These are phyloP conservation scores for Penicillium sp. DNA, from an alignment of 2,329 filamentous ascomycete species.

Conservation along the genomic window DNA sequence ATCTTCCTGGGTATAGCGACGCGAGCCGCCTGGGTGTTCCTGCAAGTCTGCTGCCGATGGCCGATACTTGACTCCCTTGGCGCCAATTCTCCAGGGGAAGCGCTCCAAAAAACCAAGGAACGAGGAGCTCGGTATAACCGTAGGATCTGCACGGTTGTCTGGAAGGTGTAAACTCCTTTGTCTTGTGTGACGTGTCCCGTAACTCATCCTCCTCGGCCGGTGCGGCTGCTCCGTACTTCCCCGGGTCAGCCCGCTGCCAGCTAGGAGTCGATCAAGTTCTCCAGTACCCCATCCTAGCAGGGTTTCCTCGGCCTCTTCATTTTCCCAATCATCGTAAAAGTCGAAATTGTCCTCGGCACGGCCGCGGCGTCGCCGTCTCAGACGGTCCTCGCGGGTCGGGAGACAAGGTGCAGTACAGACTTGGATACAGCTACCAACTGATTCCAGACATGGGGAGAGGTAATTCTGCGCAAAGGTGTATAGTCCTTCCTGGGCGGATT, in stretches of 20 bases:
- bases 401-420: conserved; percentile 63
- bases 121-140: conserved; percentile 81
- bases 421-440: conserved; percentile 61
- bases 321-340: conserved; percentile 97
- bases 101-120: conserved; percentile 78
- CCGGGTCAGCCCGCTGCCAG: conserved; percentile 52
- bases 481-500: conserved; percentile 83
- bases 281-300: conserved; percentile 74
- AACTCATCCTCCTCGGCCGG: conserved; percentile 80
- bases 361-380: conserved; percentile 62
- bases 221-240: conserved; percentile 57
- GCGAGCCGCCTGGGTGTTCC: conserved; percentile 66
- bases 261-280: conserved; percentile 77
- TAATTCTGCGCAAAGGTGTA: conserved; percentile 86
- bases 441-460: conserved; percentile 71
- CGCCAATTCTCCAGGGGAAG: conserved; percentile 78
- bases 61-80: conserved; percentile 73
- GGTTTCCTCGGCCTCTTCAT: conserved; percentile 53
- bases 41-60: conserved; percentile 86
- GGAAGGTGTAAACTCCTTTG: conserved; percentile 52
- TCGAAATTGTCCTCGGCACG: conserved; percentile 82
- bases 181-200: conserved; percentile 63
- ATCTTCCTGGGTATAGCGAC: conserved; percentile 51
- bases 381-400: conserved; percentile 67
- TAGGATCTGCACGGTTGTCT: conserved; percentile 62